Evolutionary conservation across 2,329 filamentous ascomycete species (phyloP), one percentile per base, ranked within the genome.

Genomic region (Sporothrix brunneoviolacea): DNA sequence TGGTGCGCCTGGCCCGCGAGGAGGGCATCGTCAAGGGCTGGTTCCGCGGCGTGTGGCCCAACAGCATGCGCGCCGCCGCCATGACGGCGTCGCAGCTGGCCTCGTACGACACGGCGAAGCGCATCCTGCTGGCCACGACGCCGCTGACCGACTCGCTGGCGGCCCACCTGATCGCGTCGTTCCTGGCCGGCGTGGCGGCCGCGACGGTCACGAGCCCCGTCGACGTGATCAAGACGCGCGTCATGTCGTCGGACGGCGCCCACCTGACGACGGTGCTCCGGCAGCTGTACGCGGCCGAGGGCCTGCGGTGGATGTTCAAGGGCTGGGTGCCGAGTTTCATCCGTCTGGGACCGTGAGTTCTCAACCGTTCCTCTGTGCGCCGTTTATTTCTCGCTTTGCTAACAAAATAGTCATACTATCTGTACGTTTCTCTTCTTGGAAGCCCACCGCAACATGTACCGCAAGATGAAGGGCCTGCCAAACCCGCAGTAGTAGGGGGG

Each of bases 41-140:
- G 60, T 95, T 95, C 73, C 80, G 91, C 50, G 93, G 88, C 48
- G 86, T 91, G 28, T 83, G 86, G 77, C 88, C 89, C 48, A 95
- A 95, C 69, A 84, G 80, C 59, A 78, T 83, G 58, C 79, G 88
- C 54, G 89, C 88, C 10, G 83, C 86, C n/a, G 79, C 91, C 62
- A 94, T 94, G 89, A 94, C 89, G 1, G 85, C 87, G 27, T 81
- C 80, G 8, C 89, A 95, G 69, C 73, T 95, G 37, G 89, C 88
- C 16, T 88, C 82, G 39, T 95, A 95, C 68, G 89, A 95, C 62
- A 79, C 79, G 18, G 88, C 91, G 70, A 95, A 95, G 73, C 71
- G 74, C 35, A 60, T 83, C 49, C 69, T 95, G 35, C 72, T 91
- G 49, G 67, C 76, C 16, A 71, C 83, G 55, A 88, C 85, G 1